phyloP scores from a whole-genome alignment of 768 basidiomycete species.

The Suillus luteus region DNA sequence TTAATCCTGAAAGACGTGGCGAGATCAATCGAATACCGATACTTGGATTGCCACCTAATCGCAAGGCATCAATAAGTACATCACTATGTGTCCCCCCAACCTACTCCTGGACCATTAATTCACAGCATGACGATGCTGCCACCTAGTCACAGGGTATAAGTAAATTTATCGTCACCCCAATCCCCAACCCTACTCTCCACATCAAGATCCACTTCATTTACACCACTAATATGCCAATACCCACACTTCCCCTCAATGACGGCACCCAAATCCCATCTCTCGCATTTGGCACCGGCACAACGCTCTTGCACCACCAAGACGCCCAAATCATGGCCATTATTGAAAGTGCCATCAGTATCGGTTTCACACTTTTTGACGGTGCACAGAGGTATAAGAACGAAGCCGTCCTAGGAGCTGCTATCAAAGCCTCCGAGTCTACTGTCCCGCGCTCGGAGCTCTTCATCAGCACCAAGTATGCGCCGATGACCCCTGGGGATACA shows the following conservation, averaged over 20 bases:
- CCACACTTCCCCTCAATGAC: constrained; percentile 36
- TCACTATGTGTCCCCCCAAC: too few relatives aligned
- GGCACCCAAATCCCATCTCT: constrained; percentile 37
- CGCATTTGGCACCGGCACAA: constrained; percentile 41
- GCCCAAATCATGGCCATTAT: constrained; percentile 24
- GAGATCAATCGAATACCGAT: neutral
- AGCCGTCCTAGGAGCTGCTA: constrained; percentile 36
- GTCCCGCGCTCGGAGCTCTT: constrained; percentile 41
- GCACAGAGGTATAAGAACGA: constrained; percentile 44
- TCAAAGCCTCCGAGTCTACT: constrained; percentile 26
- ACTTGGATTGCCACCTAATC: neutral
- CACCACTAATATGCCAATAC: constrained; percentile 23
- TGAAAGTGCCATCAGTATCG: constrained; percentile 33
- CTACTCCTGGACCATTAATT: too few relatives aligned
- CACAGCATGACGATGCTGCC: too few relatives aligned
- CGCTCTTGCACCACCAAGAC: constrained; percentile 28
- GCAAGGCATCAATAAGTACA: neutral
- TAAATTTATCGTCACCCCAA: neutral
- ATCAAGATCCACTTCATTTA: neutral
- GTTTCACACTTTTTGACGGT: constrained; percentile 41
- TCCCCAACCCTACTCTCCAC: too few relatives aligned
- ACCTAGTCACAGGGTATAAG: neutral
- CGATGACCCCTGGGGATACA: constrained; percentile 43
- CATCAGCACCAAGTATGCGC: constrained; percentile 61
- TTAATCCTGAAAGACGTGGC: neutral